Base-by-base conservation (phyloP, 2,329 filamentous ascomycete genomes). In the Botrytis sinoallii region DNA sequence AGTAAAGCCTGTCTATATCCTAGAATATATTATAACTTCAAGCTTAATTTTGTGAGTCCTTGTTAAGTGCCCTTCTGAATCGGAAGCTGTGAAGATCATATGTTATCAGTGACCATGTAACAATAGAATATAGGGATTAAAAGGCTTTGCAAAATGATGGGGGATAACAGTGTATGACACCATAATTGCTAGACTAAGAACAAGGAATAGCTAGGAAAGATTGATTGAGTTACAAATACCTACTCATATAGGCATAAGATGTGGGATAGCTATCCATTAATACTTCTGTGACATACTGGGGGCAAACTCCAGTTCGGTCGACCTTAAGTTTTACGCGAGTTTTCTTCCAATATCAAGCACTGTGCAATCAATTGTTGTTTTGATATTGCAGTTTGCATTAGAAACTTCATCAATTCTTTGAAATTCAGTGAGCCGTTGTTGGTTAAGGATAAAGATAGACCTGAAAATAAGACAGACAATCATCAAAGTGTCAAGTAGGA, bases 361-460 rank as follows among this genome's bases (percentile, higher is more conserved):
- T 16, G 16, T 55, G 25, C 25, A 16, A 55, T 55, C 48, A 55
- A 16, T 55, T 29, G 5, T 16, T 55, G 22, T n/a, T n/a, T 1
- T 29, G 25, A 29, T 3, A 29, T 6, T 0, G 12, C 25, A 29
- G 25, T 52, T 16, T 52, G 12, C 12, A 3, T 14, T 55, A n/a
- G 5, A 7, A 55, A 14, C 48, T n/a, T 55, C 12, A 55, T 55
- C 12, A n/a, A 14, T 7, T 55, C 1, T 8, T 7, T 55, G 5
- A 7, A 5, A n/a, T 1, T 6, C 25, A n/a, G 48, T 7, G 16
- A 55, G 25, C 12, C 4, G 4, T 7, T 55, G 1, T 14, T n/a
- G 10, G 25, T 14, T 2, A n/a, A 55, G 1, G 0, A n/a, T n/a
- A 16, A 55, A 55, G 12, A n/a, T 6, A n/a, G 5, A n/a, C 0